Percentiles rank a stretch among this genome's conserved stretches.
Conservation (phyloP, 495 filamentous ascomycete species). For the Friedmanniomyces endolithicus region DNA sequence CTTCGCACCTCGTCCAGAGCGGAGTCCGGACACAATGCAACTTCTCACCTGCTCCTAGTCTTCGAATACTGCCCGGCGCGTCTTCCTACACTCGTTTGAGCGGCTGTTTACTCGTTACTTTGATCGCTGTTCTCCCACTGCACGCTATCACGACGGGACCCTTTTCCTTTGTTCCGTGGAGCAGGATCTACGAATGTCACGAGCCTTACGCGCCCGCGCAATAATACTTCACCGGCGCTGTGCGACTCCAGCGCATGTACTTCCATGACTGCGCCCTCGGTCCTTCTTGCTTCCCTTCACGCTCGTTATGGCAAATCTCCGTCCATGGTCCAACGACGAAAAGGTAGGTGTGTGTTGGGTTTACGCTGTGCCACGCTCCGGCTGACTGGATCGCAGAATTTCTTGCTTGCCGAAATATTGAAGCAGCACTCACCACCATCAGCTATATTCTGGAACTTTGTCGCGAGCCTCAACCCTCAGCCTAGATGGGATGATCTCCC, state of each 20-base stretch:
- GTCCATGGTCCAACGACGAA: constrained; percentile 47
- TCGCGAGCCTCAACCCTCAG: constrained; percentile 37
- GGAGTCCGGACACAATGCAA: background rate
- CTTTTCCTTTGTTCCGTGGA: constrained; percentile 10
- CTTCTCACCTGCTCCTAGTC: background rate
- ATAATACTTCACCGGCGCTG: constrained; percentile 5
- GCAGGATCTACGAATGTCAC: constrained; percentile 2
- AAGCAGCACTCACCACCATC: constrained; percentile 44
- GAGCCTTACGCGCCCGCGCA: constrained; percentile 10
- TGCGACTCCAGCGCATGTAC: constrained; percentile 5
- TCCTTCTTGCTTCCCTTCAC: constrained; percentile 7
- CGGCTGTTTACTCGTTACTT: background rate
- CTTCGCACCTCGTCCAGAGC: background rate
- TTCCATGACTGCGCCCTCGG: constrained; percentile 4
- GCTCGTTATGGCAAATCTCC: constrained; percentile 17
- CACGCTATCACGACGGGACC: background rate
- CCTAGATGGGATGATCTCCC: constrained; percentile 48
- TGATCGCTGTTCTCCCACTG: background rate
- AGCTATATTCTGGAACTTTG: constrained; percentile 37
- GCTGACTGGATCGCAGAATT: constrained; percentile 22
- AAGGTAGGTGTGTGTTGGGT: constrained; percentile 36
- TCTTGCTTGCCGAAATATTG: constrained; percentile 50
- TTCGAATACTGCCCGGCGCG: background rate
- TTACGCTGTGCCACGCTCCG: background rate
- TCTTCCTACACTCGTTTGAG: background rate